Evolutionary conservation across 202 grass and related monocot species (phyloP).

Genomic region (Elaeis oleifera): DNA sequence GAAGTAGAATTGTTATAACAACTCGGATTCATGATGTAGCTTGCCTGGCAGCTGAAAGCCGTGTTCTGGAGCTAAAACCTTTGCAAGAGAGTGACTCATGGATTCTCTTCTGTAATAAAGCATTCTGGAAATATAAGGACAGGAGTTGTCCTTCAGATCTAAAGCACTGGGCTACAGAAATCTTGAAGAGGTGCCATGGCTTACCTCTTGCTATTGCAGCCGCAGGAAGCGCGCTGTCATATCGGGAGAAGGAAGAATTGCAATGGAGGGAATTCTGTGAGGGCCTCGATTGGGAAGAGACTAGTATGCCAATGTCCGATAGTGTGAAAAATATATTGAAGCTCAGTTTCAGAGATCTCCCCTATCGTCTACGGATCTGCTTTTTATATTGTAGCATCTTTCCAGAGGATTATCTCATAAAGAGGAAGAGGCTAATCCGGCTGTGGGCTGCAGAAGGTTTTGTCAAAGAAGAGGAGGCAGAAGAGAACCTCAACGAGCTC

Average conservation of each 20-base stretch:
- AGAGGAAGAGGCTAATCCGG: too few relatives aligned
- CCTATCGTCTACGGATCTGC: not conserved
- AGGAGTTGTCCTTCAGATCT: constrained; percentile 13
- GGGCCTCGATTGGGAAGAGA: constrained; percentile 37
- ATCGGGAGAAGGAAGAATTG: constrained; percentile 22
- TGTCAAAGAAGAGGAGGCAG: too few relatives aligned
- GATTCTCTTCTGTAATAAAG: constrained; percentile 34
- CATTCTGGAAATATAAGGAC: constrained; percentile 18
- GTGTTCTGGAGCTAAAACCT: constrained; percentile 14
- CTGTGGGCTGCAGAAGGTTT: too few relatives aligned
- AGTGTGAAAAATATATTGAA: constrained; percentile 26
- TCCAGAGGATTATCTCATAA: not conserved
- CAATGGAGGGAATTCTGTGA: constrained; percentile 31
- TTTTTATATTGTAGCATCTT: constrained; percentile 15
- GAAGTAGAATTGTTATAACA: too few relatives aligned
- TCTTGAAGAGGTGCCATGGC: constrained; percentile 41
- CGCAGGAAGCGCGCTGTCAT: constrained; percentile 40
- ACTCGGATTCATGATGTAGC: too few relatives aligned
- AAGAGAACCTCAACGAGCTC: too few relatives aligned
- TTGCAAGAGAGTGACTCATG: constrained; percentile 18
- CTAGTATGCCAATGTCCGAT: constrained; percentile 28
- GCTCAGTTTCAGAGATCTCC: constrained; percentile 1
- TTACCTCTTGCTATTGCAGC: constrained; percentile 54
- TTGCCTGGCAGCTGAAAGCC: constrained; percentile 7
- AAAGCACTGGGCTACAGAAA: constrained; percentile 11